Base-by-base conservation (phyloP, 306 rosid species). In the Oemleria cerasiformis region DNA sequence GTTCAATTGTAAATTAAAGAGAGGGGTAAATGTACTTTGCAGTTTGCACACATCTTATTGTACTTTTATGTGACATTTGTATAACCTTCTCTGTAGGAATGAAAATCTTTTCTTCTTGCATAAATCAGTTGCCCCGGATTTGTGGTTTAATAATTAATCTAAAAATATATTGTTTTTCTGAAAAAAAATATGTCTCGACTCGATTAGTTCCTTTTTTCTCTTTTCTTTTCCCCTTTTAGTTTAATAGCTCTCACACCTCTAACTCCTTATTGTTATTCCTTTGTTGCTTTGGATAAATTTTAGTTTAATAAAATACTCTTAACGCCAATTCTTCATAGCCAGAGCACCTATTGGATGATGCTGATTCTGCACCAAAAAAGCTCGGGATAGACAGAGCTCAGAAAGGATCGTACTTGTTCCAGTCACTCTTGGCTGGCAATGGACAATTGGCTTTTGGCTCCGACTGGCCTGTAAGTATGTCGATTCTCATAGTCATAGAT, bases 361-460 rank as follows among this genome's bases (percentile, higher is more conserved):
- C 84, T 10, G 83, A 85, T 38, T 79, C 90, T 49, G 88, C 86
- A 8, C 34, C 66, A 44, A 84, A 75, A 73, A 90, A 88, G 83
- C 96, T 92, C 71, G 98, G 96, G 81, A 34, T 70, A 56, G 86
- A 88, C 63, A 92, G 98, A 84, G 96, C 96, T 72, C 86, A 85
- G 70, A 88, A 67, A 60, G 96, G 71, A 54, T 88, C 96, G 11
- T 92, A 84, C 80, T 72, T 90, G 51, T 92, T 90, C 53, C 75
- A 57, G 69, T 86, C 96, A 43, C 91, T 92, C 53, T 62, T 88
- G 65, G 73, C 67, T 67, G 67, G 86, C 77, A 87, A 77, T 76
- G 88, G 82, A 47, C 76, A 48, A 15, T 73, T 92, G 77, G 84
- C 88, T 55, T 83, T 90, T 83, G 97, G 97, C 77, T 92, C 98